Evolutionary conservation across 192 early-diverging fungal species (phyloP).

Genomic region (Rhizophagus sp.): DNA sequence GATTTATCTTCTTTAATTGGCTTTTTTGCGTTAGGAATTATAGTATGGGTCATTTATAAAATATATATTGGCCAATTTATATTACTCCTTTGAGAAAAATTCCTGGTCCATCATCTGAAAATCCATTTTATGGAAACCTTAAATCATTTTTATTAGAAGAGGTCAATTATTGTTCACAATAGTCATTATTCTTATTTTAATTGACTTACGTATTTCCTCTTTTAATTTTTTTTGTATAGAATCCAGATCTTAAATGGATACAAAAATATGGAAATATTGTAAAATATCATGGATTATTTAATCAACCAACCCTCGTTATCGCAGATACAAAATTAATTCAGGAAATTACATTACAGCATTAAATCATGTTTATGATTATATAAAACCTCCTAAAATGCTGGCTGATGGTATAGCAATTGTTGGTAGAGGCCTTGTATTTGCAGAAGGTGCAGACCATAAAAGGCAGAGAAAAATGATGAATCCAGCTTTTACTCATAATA

Average conservation of each 20-base stretch:
- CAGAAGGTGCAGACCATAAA: slow-evolving; percentile 52
- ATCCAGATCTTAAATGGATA: slow-evolving; percentile 34
- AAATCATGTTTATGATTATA: slow-evolving; percentile 48
- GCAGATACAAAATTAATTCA: slow-evolving; percentile 52
- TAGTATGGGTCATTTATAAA: too few species aligned
- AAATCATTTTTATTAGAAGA: too few species aligned
- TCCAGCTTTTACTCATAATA: slow-evolving; percentile 48
- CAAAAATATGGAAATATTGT: slow-evolving; percentile 54
- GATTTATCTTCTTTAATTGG: too few species aligned
- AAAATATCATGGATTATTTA: slow-evolving; percentile 47
- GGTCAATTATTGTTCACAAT: too few species aligned
- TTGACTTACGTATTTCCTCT: too few species aligned
- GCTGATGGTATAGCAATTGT: slow-evolving; percentile 33
- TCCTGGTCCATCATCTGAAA: not conserved
- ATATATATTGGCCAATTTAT: too few species aligned
- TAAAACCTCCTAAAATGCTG: slow-evolving; percentile 33
- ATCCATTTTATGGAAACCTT: too few species aligned
- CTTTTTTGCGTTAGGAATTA: not conserved
- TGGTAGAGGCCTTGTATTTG: slow-evolving; percentile 52
- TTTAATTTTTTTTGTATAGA: not conserved
- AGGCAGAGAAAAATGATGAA: slow-evolving; percentile 59
- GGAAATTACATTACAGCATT: slow-evolving; percentile 47
- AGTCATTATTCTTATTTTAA: too few species aligned
- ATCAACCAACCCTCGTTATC: slow-evolving; percentile 38
- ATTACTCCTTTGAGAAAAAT: too few species aligned